Base-by-base conservation (phyloP, 2,329 filamentous ascomycete genomes). In the Scleromitrula shiraiana region DNA sequence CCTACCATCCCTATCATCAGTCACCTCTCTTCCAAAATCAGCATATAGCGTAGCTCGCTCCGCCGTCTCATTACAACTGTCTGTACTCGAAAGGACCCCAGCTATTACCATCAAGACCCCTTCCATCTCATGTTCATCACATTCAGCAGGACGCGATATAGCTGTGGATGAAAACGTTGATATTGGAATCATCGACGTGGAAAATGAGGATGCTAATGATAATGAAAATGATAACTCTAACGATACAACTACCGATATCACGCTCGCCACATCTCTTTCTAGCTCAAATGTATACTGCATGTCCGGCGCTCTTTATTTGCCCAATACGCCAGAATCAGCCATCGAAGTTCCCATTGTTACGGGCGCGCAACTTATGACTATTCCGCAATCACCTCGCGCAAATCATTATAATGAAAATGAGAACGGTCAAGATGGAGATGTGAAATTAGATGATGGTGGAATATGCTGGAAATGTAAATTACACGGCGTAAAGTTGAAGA, bases 401-500 rank as follows among this genome's bases (percentile, higher is more conserved):
- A n/a, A n/a, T n/a, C n/a, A n/a, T n/a, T n/a, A n/a, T n/a, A n/a
- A n/a, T n/a, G n/a, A 37, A 7, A 12, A 3, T 27, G 17, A 42
- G 45, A 5, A 27, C 42, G 37, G 30, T 20, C 9, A 8, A 23
- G 15, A 7, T 29, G 32, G 5, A 19, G 24, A 26, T 5, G 29
- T 19, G 23, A 24, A 23, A 19, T 3, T 8, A 29, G 20, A 10
- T 17, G 24, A 23, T 5, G 26, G 9, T 37, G 23, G 48, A 7
- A 56, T 36, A 27, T 61, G 59, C 39, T 62, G 60, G 59, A 60
- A 55, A 49, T 61, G 60, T 27, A 50, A 41, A 7, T 3, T 59
- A 15, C 41, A 55, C 19, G 41, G 61, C 23, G 46, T 53, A 17
- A 20, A 54, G 37, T 42, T 56, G 35, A 50, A 57, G 46, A 24